These are phyloP conservation scores for Scleromitrula shiraiana DNA, from an alignment of 2,329 filamentous ascomycete species.

Conservation along the genomic window DNA sequence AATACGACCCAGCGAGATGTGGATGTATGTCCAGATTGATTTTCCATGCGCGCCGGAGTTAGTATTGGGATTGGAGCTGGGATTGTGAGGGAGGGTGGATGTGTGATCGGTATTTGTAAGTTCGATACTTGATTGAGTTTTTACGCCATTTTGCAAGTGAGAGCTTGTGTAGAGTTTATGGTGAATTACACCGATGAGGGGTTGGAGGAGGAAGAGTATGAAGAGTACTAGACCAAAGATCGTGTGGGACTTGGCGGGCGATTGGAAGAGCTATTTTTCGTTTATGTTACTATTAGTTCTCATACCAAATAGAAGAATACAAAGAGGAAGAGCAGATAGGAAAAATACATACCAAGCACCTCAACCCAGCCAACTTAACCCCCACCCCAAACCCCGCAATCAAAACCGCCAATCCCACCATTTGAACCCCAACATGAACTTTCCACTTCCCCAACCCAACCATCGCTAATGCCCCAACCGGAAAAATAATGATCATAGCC, in stretches of 20 bases:
- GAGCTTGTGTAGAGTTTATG: conserved; percentile 43
- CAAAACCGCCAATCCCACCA: conserved; percentile 46
- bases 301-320: neutral
- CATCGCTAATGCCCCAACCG: conserved; percentile 52
- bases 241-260: conserved; percentile 44
- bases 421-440: conserved; percentile 50
- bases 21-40: conserved; percentile 44
- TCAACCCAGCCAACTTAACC: conserved; percentile 38
- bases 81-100: too few relatives aligned
- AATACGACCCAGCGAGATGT: conserved; percentile 55
- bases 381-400: conserved; percentile 57
- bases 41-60: conserved; percentile 40
- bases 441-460: conserved; percentile 42
- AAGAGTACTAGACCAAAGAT: conserved; percentile 48
- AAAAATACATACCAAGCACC: conserved; percentile 34
- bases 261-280: conserved; percentile 14
- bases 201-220: conserved; percentile 48
- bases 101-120: too few relatives aligned
- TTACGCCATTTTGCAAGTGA: too few relatives aligned
- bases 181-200: conserved; percentile 48
- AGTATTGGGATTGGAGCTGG: too few relatives aligned
- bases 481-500: conserved; percentile 50
- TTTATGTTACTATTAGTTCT: neutral
- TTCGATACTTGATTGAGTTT: too few relatives aligned
- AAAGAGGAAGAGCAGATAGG: neutral